Conservation (phyloP, 805 yeast species). For the Tetrapisispora fleetii region DNA sequence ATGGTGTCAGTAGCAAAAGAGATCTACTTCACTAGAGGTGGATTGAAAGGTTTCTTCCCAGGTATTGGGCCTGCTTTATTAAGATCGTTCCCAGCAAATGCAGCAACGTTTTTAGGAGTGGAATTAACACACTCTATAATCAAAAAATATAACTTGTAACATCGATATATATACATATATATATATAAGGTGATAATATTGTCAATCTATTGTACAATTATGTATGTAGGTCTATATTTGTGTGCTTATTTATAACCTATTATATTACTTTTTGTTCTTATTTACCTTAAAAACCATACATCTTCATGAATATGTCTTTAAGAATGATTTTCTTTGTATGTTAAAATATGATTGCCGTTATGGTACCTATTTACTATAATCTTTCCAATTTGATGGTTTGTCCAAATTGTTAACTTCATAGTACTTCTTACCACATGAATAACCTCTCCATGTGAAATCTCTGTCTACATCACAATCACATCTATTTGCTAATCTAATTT, state of each 20-base stretch:
- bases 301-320: neutral
- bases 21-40: constrained; percentile 60
- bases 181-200: neutral
- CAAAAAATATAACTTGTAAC: constrained; percentile 20
- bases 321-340: neutral
- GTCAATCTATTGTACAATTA: neutral
- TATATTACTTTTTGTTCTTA: too few species aligned
- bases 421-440: constrained; percentile 61
- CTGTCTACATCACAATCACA: constrained; percentile 64
- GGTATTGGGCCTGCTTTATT: constrained; percentile 93
- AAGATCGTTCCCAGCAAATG: constrained; percentile 96
- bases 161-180: too few species aligned
- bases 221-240: neutral
- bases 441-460: constrained; percentile 70
- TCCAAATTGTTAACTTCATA: constrained; percentile 43
- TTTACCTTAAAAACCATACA: too few species aligned
- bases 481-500: constrained; percentile 45
- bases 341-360: neutral
- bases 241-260: neutral
- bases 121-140: constrained; percentile 54
- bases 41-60: constrained; percentile 89
- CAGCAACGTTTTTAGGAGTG: constrained; percentile 96
- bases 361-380: constrained; percentile 1
- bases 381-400: constrained; percentile 65
- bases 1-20: constrained; percentile 56